A percentile compares a stretch with the other conserved stretches of the same genome.
Conservation (phyloP, 139 green algal species). For the Tetradesmus obliquus region DNA sequence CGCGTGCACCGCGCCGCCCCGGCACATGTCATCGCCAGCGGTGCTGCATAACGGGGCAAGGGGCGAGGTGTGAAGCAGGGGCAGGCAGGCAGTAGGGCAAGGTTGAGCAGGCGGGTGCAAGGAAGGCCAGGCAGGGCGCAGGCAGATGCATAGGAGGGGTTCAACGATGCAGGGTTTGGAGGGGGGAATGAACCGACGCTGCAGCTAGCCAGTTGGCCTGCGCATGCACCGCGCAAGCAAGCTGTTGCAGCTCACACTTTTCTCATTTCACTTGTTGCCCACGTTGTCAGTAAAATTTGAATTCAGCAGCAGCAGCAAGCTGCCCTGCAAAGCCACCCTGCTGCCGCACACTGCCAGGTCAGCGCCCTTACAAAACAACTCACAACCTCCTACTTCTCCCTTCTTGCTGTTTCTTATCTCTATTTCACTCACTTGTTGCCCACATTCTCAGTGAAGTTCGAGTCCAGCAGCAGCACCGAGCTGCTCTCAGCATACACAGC, state of each 20-base stretch:
- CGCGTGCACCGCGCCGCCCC: conserved; percentile 15
- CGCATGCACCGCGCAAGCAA: not conserved
- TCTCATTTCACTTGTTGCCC: conserved; percentile 26
- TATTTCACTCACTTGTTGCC: conserved; percentile 29
- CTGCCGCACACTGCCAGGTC: not conserved
- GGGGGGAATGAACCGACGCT: too few relatives aligned
- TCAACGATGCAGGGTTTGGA: too few relatives aligned
- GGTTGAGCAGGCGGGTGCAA: not conserved
- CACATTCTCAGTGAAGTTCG: not conserved
- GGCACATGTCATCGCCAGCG: not conserved
- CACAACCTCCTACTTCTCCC: too few relatives aligned
- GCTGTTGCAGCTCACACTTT: too few relatives aligned
- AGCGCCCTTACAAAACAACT: not conserved
- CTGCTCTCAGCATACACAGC: not conserved
- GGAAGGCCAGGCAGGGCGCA: too few relatives aligned
- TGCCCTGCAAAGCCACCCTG: not conserved
- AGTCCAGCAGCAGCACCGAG: not conserved
- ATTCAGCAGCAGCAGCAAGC: not conserved
- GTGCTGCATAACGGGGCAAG: not conserved
- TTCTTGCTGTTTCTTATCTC: too few relatives aligned
- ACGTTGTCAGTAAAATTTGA: not conserved
- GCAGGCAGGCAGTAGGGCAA: not conserved
- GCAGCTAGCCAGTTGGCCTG: not conserved
- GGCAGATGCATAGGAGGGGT: too few relatives aligned
- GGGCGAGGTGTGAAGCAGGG: not conserved